A percentile compares a stretch with the other conserved stretches of the same genome.
phyloP scores from a whole-genome alignment of 2,329 filamentous ascomycete species.

The Fusarium fujikuroi region DNA sequence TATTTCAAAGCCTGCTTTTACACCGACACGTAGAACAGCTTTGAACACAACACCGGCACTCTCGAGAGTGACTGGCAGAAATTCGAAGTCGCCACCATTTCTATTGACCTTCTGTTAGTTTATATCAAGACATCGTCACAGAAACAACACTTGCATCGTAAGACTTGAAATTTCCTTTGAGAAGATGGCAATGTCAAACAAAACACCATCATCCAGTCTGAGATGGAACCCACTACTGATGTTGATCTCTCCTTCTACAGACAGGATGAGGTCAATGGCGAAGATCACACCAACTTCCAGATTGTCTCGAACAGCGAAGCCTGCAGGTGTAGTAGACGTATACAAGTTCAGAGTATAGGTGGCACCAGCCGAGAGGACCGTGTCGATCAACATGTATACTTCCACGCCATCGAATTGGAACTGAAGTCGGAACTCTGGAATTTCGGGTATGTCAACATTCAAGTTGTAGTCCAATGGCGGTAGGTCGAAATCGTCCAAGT shows the following conservation, averaged over 20 bases:
- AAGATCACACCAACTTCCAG: neutral
- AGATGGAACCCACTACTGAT: neutral
- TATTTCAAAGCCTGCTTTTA: neutral
- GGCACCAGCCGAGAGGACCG: neutral
- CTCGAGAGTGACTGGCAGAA: neutral
- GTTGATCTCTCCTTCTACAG: neutral
- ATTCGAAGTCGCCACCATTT: neutral
- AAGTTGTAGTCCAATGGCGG: neutral
- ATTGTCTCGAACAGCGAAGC: neutral
- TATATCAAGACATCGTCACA: accelerated
- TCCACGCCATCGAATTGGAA: neutral
- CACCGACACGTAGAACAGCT: neutral
- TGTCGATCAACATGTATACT: neutral
- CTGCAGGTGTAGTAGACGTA: neutral
- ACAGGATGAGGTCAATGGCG: neutral
- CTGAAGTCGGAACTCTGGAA: neutral
- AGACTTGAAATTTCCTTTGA: neutral
- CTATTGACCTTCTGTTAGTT: neutral
- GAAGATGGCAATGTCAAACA: neutral
- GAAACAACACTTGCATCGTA: neutral
- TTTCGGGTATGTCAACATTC: neutral
- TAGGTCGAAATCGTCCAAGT: neutral
- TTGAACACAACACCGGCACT: neutral
- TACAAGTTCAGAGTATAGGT: neutral
- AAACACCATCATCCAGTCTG: neutral